Evolutionary conservation across 352 stramenopile species (phyloP).

Genomic region (Pythium phragmiticola): DNA sequence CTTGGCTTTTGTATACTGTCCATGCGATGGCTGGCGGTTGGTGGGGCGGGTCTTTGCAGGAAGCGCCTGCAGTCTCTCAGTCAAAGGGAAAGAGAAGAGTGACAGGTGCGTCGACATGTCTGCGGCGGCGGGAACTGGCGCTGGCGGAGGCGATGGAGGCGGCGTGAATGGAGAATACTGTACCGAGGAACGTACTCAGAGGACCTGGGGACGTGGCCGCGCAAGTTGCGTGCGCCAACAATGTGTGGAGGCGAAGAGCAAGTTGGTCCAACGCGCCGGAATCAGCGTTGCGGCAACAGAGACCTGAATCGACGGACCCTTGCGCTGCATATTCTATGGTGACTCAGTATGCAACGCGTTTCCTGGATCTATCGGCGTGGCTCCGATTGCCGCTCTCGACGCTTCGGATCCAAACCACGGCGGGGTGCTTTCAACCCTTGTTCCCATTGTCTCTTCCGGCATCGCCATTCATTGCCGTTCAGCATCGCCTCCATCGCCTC

Average conservation of each 20-base stretch:
- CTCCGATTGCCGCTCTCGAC: too few species aligned
- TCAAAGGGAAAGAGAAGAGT: constrained; percentile 38
- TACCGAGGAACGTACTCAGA: neutral
- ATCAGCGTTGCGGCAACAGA: too few species aligned
- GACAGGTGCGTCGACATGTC: constrained; percentile 25
- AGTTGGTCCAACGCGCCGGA: neutral
- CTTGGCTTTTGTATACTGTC: constrained; percentile 25
- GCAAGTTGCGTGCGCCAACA: neutral
- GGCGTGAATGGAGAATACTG: neutral
- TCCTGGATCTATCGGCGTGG: too few species aligned
- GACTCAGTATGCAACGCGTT: too few species aligned
- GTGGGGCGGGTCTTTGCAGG: constrained; percentile 16
- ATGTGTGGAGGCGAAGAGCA: neutral
- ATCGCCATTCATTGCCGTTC: too few species aligned
- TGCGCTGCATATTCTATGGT: too few species aligned
- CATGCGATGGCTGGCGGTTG: constrained; percentile 29
- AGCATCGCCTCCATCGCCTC: too few species aligned
- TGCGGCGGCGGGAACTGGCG: constrained; percentile 2
- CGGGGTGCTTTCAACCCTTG: too few species aligned
- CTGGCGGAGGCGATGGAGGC: too few species aligned
- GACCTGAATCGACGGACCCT: too few species aligned
- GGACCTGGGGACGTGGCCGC: neutral
- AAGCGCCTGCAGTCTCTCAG: constrained; percentile 28
- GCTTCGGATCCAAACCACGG: too few species aligned
- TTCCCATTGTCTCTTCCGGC: too few species aligned